Evolutionary conservation across 768 basidiomycete species (phyloP).

Genomic region (Leccinum rimulosum): DNA sequence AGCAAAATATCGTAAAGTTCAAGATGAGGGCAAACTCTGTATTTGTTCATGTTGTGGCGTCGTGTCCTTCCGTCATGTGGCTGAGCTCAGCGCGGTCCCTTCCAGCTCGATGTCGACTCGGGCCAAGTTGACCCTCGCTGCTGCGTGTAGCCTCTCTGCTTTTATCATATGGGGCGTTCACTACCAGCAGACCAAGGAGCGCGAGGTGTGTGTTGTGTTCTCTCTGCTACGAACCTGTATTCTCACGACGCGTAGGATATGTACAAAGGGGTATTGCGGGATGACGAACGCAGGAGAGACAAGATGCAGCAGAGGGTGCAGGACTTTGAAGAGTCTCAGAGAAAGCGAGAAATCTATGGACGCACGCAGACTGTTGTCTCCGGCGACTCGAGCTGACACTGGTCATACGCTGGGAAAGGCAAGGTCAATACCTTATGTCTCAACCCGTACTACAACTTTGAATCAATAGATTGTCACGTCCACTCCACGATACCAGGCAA

Average conservation of each 20-base stretch:
- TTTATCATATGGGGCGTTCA: constrained; percentile 89
- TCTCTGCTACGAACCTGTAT: background rate
- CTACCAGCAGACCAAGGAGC: constrained; percentile 79
- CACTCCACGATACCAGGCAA: background rate
- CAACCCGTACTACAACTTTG: background rate
- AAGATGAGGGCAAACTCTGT: constrained; percentile 19
- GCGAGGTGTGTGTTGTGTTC: constrained; percentile 49
- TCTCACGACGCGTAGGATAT: constrained; percentile 57
- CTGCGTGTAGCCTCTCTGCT: constrained; percentile 59
- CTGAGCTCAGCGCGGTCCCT: constrained; percentile 4
- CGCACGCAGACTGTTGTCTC: constrained; percentile 38
- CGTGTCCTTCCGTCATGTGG: constrained; percentile 10
- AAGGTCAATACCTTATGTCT: background rate
- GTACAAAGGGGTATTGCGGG: constrained; percentile 87
- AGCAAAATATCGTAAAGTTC: constrained; percentile 6
- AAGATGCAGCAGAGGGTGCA: constrained; percentile 69
- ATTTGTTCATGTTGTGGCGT: constrained; percentile 41
- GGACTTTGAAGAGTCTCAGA: constrained; percentile 57
- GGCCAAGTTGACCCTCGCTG: constrained; percentile 73
- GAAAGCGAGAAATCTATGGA: constrained; percentile 68
- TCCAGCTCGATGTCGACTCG: constrained; percentile 51
- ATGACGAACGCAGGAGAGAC: constrained; percentile 76
- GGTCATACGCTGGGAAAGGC: background rate
- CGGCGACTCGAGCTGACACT: constrained; percentile 13
- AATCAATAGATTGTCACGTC: background rate